Percentiles rank a stretch among this genome's conserved stretches.
phyloP scores from a whole-genome alignment of 2,329 filamentous ascomycete genomes.

The Cephalotrichum gorgonifer region DNA sequence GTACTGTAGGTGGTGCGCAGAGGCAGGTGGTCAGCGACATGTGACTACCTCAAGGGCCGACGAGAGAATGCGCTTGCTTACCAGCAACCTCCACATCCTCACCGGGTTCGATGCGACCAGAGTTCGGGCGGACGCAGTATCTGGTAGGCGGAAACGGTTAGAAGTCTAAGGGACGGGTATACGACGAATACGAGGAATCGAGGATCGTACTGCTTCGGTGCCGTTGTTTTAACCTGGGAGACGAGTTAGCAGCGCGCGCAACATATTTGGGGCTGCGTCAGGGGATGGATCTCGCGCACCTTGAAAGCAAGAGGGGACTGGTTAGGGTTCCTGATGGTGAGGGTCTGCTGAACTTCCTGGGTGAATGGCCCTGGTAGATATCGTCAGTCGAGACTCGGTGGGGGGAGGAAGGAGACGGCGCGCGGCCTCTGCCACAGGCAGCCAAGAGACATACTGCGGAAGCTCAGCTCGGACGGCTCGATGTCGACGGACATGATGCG shows the following conservation, averaged over 20 bases:
- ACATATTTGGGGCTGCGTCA: background rate
- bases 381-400: background rate
- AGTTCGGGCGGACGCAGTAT: slow-evolving; percentile 97
- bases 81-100: slow-evolving; percentile 87
- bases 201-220: slow-evolving; percentile 82
- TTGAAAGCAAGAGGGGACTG: slow-evolving; percentile 57
- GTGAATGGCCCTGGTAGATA: slow-evolving; percentile 50
- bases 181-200: background rate
- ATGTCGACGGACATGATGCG: slow-evolving; percentile 86
- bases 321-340: slow-evolving; percentile 57
- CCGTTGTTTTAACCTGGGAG: slow-evolving; percentile 89
- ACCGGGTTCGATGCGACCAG: slow-evolving; percentile 85
- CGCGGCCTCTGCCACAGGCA: slow-evolving; percentile 1
- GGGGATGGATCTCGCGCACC: slow-evolving; percentile 30
- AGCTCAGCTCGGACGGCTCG: slow-evolving; percentile 82
- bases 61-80: slow-evolving; percentile 30
- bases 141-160: slow-evolving; percentile 32
- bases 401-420: background rate
- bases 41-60: slow-evolving; percentile 7
- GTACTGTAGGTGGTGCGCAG: slow-evolving; percentile 42
- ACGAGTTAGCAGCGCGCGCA: slow-evolving; percentile 15
- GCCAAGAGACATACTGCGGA: slow-evolving; percentile 60
- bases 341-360: slow-evolving; percentile 51
- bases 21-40: slow-evolving; percentile 11
- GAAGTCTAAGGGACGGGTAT: slow-evolving; percentile 5